Conservation (phyloP, 176 grass and related monocot genomes). For the Elaeis guineensis region DNA sequence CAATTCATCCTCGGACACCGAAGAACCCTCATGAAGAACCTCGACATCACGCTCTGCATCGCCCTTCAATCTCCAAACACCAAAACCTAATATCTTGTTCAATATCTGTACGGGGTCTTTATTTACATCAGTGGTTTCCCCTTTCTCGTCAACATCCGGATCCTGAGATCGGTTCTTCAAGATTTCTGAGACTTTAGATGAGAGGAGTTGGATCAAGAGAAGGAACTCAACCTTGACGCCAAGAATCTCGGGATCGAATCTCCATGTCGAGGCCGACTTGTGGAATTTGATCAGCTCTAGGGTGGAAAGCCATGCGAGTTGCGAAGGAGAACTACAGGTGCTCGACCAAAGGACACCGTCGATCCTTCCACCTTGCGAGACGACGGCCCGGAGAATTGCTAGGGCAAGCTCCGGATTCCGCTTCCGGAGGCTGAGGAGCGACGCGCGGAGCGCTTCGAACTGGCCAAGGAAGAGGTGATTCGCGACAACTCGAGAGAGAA, state of each 20-base stretch:
- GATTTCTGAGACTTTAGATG: not conserved
- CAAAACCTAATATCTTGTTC: conserved; percentile 58
- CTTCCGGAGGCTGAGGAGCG: conserved; percentile 78
- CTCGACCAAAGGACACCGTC: conserved; percentile 61
- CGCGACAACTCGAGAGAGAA: conserved; percentile 68
- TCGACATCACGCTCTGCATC: conserved; percentile 1
- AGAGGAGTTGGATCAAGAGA: conserved; percentile 51
- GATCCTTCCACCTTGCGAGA: conserved; percentile 53
- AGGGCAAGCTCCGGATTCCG: conserved; percentile 48
- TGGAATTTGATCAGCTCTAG: conserved; percentile 59
- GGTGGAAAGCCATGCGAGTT: conserved; percentile 79
- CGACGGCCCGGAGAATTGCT: conserved; percentile 47
- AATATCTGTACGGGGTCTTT: conserved; percentile 20
- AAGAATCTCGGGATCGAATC: conserved; percentile 42
- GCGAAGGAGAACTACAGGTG: conserved; percentile 60
- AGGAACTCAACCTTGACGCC: conserved; percentile 66
- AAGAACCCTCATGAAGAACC: not conserved
- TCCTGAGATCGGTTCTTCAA: not conserved
- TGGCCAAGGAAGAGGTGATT: conserved; percentile 58
- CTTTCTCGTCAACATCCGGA: not conserved
- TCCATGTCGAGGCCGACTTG: conserved; percentile 13
- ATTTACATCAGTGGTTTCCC: conserved; percentile 4
- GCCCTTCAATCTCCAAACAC: conserved; percentile 38
- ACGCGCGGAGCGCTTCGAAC: conserved; percentile 80
- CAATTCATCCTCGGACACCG: conserved; percentile 56